Base-by-base conservation (phyloP, 371 early-diverging fungal genomes). In the Mortierella sp. region DNA sequence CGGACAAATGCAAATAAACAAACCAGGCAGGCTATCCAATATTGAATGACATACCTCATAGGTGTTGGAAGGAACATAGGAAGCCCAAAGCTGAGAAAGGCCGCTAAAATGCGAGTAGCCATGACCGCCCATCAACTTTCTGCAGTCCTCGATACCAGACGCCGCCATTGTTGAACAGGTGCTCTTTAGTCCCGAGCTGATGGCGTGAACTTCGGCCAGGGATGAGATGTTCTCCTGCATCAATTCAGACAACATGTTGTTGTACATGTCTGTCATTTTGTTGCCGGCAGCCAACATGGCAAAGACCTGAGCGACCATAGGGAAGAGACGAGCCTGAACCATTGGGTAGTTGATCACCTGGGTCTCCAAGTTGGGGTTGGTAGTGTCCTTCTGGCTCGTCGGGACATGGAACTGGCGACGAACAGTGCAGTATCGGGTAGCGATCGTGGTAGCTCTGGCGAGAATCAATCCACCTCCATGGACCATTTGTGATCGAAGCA, bases 111-210 rank as follows among this genome's bases (percentile, higher is more conserved):
- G 81, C 21, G 92, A 89, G 73, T 85, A 96, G 0, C 95, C 95
- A 47, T 95, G 95, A 7, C 96, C 96, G 14, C 96, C 96, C 86
- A 92, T 90, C 7, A 91, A 84, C 28, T 92, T 90, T 9, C 95
- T 87, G 68, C 92, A 90, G 19, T 90, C 90, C 64, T 96, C 96
- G 19, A 93, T 83, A 51, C 92, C 94, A 9, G 90, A 89, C 0
- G 90, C 75, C 6, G 88, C 84, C 25, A 89, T 84, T 44, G 92
- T 92, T 0, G 95, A 85, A 37, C 90, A 83, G 83, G 91, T 89
- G 11, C 87, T 85, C 83, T 96, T 96, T 68, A 96, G 84, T 0
- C 92, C 93, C 15, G 93, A 93, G 11, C 90, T 89, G 47, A 90
- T 90, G 43, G 92, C 92, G 62, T 96, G 96, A 1, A 95, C 85